Evolutionary conservation across 225 moss, liverwort and hornwort genomes (phyloP), one percentile per base, ranked within the genome.

Genomic region (Polytrichum formosum): DNA sequence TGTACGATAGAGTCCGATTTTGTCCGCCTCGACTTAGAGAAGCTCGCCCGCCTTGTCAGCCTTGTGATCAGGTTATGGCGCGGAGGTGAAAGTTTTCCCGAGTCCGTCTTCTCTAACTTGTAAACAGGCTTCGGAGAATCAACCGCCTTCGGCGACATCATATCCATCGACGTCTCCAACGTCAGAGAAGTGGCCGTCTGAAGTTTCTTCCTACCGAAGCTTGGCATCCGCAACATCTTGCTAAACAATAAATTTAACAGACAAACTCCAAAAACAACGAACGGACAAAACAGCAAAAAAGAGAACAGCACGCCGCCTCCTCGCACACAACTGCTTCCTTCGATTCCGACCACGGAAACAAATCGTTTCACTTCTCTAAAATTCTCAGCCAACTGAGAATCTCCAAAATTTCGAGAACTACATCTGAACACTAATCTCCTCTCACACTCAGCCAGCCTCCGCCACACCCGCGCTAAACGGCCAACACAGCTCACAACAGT

Each of bases 201-300:
- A 56, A 71, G 58, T 55, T 69, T 69, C 72, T 77, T 84, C 69
- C 77, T 84, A 31, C 80, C 37, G 13, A 60, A 7, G 2, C 55
- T 26, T 8, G 69, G 54, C 61, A 72, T 6, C 7, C 80, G 28
- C 28, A 69, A 75, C 84, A 84, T 84, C 59, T 18, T 67, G 8
- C 26, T 64, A 5, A 33, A 53, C 29, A 21, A 5, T 8, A 55
- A 31, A 18, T 37, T 73, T 35, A 19, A 26, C 20, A 35, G 66
- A 18, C 37, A 37, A 37, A 37, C 2, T 37, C 37, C 46, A 13
- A 13, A 9, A 35, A 37, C 37, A 9, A 46, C 46, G 13, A 46
- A 9, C 37, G 10, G 2, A 46, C 46, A 46, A 46, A 7, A 7
- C n/a, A 25, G 17, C 18, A 6, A 6, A 0, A 23, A 29, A 9